Base-by-base conservation (phyloP, 2,329 filamentous ascomycete species). In the Neonectria ditissima region DNA sequence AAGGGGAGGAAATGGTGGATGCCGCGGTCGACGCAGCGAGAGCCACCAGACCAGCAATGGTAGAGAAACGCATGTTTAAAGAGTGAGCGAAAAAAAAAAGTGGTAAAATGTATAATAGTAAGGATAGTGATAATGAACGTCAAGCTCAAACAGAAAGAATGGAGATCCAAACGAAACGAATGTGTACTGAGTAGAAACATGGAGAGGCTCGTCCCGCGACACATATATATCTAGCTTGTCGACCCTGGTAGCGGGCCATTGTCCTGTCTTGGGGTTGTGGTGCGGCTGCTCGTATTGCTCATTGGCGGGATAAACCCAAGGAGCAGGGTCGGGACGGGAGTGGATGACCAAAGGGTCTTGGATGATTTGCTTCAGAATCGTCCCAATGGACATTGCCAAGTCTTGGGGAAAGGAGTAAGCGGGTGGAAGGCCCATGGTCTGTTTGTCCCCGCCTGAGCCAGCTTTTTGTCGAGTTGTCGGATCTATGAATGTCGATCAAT, bases 41-140 rank as follows among this genome's bases (percentile, higher is more conserved):
- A 20, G 72, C 63, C 53, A 70, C 57, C 18, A 74, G 18, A 18
- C 65, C 41, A 8, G 67, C 53, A 44, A 65, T 63, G 24, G 70
- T 54, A 26, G 68, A 62, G 63, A 73, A 70, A 59, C 67, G 73
- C 74, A 76, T 76, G 39, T 16, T 69, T 59, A 37, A 51, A 41
- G 26, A 32, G 37, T 39, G 34, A 62, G 45, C 43, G 28, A 53
- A 47, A 26, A 53, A 47, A 26, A 48, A 59, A 34, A 37, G 13
- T 13, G 24, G 47, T 22, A 56, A 32, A 53, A 16, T 20, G 30
- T 51, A 5, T 9, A 37, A 20, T 20, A 18, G 37, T 20, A 45
- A 30, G 32, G 2, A 18, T 30, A 2, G 45, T 41, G 26, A 22
- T 28, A 48, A 57, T 22, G 39, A 51, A 39, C 11, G 16, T 47